phyloP scores from a whole-genome alignment of 1,284 basidiomycete genomes.

The Trichosporon sp. region DNA sequence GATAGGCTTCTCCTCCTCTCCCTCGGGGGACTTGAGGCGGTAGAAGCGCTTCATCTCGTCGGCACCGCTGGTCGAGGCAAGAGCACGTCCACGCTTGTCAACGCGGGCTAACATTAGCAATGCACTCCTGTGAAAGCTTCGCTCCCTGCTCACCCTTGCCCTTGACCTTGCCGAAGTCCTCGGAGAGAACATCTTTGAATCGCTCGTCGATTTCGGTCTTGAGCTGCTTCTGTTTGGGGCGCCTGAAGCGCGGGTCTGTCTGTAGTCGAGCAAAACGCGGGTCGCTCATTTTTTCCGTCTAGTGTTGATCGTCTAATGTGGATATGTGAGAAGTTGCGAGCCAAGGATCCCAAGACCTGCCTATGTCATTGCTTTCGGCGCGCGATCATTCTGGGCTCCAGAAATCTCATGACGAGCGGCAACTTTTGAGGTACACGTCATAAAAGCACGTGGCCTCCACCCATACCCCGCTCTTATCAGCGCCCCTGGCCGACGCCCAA shows the following conservation, averaged over 20 bases:
- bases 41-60: constrained; percentile 84
- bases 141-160: constrained; percentile 40
- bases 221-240: constrained; percentile 73
- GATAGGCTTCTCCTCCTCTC: constrained; percentile 58
- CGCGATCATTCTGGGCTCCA: neutral
- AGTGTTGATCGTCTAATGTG: neutral
- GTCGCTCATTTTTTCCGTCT: constrained; percentile 58
- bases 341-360: neutral
- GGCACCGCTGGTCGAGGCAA: constrained; percentile 69
- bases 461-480: neutral
- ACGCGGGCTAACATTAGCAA: constrained; percentile 63
- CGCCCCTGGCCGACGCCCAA: neutral
- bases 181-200: constrained; percentile 78
- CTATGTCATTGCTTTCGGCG: constrained; percentile 4
- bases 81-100: constrained; percentile 86
- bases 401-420: constrained; percentile 22
- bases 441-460: constrained; percentile 19
- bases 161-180: constrained; percentile 54
- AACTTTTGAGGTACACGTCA: constrained; percentile 20
- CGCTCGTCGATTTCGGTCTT: constrained; percentile 91
- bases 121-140: constrained; percentile 6
- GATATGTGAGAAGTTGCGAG: neutral
- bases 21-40: constrained; percentile 60
- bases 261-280: constrained; percentile 82
- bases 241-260: constrained; percentile 90